A percentile compares a stretch with the other conserved stretches of the same genome.
Conservation (phyloP, 1,284 basidiomycete species). For the Mycocalia duriaeana region DNA sequence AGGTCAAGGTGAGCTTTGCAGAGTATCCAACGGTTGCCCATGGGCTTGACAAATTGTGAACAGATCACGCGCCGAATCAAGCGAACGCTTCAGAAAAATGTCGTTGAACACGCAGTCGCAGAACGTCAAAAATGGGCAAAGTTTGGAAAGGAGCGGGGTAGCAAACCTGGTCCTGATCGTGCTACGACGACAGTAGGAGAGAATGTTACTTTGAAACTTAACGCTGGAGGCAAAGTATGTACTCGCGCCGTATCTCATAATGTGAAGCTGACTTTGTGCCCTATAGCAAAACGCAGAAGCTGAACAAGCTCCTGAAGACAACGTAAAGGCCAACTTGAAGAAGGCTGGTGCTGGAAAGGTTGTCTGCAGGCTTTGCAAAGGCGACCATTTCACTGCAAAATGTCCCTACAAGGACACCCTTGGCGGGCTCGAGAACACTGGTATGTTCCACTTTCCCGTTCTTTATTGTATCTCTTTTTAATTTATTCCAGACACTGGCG, state of each 20-base stretch:
- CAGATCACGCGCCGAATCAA: conserved; percentile 86
- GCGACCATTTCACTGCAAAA: conserved; percentile 96
- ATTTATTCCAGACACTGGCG: conserved; percentile 24
- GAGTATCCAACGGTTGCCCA: background rate
- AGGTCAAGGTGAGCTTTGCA: conserved; percentile 75
- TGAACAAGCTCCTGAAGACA: conserved; percentile 69
- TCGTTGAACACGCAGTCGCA: conserved; percentile 90
- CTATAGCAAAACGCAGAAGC: conserved; percentile 34
- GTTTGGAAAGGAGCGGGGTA: conserved; percentile 91
- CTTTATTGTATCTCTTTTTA: no score
- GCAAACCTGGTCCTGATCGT: conserved; percentile 84
- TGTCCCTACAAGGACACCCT: conserved; percentile 98
- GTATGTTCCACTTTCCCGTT: conserved; percentile 25
- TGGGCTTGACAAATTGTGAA: background rate
- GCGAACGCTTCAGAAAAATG: conserved; percentile 85
- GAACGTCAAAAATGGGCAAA: conserved; percentile 92
- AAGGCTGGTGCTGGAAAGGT: conserved; percentile 84
- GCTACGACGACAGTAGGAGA: conserved; percentile 97
- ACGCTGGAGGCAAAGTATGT: conserved; percentile 76
- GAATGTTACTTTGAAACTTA: conserved; percentile 81
- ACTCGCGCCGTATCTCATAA: no score
- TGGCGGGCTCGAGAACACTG: conserved; percentile 66
- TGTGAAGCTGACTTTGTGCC: no score
- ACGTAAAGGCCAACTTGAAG: conserved; percentile 65
- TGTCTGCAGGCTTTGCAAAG: conserved; percentile 91